Evolutionary conservation across 2,329 filamentous ascomycete species (phyloP).

Genomic region (Dothiorella sarmentorum): DNA sequence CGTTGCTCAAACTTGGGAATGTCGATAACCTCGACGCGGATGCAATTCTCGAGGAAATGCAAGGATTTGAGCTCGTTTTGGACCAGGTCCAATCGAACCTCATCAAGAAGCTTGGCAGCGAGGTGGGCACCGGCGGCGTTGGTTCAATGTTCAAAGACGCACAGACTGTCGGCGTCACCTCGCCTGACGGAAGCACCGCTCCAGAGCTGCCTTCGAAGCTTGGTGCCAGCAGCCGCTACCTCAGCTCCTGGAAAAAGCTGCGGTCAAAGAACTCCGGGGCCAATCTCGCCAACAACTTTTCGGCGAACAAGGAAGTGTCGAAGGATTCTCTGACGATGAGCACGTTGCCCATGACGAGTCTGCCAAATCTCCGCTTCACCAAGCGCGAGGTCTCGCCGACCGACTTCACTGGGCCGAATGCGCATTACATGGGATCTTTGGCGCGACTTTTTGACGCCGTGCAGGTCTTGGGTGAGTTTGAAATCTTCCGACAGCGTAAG

Average conservation of each 20-base stretch:
- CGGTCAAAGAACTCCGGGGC: constrained; percentile 79
- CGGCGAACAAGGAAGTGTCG: constrained; percentile 39
- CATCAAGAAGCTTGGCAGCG: constrained; percentile 81
- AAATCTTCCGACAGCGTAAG: neutral
- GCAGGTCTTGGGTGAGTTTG: constrained; percentile 76
- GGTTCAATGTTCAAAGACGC: constrained; percentile 73
- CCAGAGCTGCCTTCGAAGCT: constrained; percentile 11
- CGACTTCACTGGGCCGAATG: constrained; percentile 77
- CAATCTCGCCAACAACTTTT: constrained; percentile 49
- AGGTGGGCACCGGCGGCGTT: constrained; percentile 79
- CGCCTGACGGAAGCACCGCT: constrained; percentile 22
- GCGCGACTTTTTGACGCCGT: constrained; percentile 89
- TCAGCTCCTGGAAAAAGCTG: constrained; percentile 86
- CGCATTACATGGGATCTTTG: constrained; percentile 85
- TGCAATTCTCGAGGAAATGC: constrained; percentile 90
- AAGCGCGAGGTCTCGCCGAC: constrained; percentile 68
- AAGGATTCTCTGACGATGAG: constrained; percentile 59
- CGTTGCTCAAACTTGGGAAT: constrained; percentile 74
- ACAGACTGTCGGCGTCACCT: constrained; percentile 34
- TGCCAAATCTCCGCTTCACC: constrained; percentile 70
- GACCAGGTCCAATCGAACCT: constrained; percentile 78
- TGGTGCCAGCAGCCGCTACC: constrained; percentile 60
- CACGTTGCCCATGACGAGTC: constrained; percentile 60
- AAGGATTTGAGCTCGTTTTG: constrained; percentile 76
- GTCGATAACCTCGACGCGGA: constrained; percentile 91